phyloP scores from a whole-genome alignment of 202 grass and related monocot genomes.

The Panicum virgatum region DNA sequence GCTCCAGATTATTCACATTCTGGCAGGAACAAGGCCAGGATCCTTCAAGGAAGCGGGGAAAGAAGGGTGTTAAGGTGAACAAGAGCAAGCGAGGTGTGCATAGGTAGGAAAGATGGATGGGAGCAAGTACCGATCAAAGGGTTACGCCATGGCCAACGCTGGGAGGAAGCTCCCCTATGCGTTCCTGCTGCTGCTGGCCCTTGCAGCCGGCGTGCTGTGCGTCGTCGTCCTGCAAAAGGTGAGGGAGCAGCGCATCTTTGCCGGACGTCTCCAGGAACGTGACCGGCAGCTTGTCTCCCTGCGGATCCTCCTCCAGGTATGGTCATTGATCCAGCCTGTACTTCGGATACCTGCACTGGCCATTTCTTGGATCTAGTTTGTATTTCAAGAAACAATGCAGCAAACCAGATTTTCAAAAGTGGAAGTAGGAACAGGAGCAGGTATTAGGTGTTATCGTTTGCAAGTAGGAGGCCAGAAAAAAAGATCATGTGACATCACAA shows the following conservation, averaged over 20 bases:
- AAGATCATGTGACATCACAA: background rate
- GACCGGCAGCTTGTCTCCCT: slow-evolving; percentile 63
- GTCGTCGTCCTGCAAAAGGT: slow-evolving; percentile 71
- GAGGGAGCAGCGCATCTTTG: slow-evolving; percentile 60
- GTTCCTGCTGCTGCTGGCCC: slow-evolving; percentile 64
- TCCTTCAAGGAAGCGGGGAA: slow-evolving; percentile 11
- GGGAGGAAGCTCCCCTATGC: slow-evolving; percentile 53
- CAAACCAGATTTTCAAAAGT: background rate
- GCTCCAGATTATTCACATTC: background rate
- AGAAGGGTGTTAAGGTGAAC: background rate
- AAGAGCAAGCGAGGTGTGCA: background rate
- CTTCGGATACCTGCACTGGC: background rate
- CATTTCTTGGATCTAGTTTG: background rate
- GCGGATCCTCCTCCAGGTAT: slow-evolving; percentile 68
- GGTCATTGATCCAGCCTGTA: background rate
- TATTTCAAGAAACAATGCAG: slow-evolving; percentile 12
- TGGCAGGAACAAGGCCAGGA: slow-evolving; percentile 23
- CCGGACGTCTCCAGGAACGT: slow-evolving; percentile 56
- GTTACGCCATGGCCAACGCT: slow-evolving; percentile 7
- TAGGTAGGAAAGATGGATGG: slow-evolving; percentile 41
- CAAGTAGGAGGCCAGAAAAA: background rate
- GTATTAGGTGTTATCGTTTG: background rate
- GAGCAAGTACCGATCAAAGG: slow-evolving; percentile 55
- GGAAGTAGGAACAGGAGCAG: background rate
- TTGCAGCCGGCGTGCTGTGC: slow-evolving; percentile 51